These are phyloP conservation scores for Yamadazyma tumulicola DNA, from an alignment of 805 yeast genomes.

Conservation along the genomic window DNA sequence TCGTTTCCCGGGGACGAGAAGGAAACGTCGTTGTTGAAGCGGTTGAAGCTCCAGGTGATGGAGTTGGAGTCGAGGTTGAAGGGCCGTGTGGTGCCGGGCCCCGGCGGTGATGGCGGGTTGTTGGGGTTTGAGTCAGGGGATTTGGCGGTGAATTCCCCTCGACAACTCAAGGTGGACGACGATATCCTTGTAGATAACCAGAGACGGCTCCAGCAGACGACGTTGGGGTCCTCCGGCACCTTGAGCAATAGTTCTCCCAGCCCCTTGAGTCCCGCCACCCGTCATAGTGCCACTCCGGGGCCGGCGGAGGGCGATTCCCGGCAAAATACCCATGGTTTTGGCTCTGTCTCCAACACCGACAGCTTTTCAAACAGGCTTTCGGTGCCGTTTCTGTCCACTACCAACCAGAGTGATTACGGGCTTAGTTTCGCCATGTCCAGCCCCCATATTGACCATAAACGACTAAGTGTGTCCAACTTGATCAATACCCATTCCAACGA, in stretches of 20 bases:
- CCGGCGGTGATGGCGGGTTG: background rate
- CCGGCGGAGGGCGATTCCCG: no score
- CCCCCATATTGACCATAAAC: background rate
- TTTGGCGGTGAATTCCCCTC: no score
- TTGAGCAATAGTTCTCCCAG: background rate
- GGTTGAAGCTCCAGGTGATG: constrained; percentile 5
- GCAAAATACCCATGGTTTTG: no score
- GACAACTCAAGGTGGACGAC: no score
- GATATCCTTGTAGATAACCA: background rate
- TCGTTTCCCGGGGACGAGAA: constrained; percentile 2
- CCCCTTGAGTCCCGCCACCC: background rate
- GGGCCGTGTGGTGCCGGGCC: background rate
- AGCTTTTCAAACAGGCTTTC: background rate
- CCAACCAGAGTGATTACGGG: background rate
- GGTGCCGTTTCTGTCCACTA: background rate
- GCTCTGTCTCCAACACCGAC: no score
- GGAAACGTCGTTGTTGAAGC: constrained; percentile 4
- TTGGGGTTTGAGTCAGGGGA: background rate
- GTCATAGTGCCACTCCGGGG: no score
- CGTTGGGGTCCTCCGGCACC: background rate
- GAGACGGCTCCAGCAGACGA: background rate
- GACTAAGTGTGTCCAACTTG: constrained; percentile 7
- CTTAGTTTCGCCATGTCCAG: background rate
- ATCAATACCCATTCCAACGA: constrained; percentile 1
- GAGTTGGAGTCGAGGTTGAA: constrained; percentile 3